Percentiles rank a stretch among this genome's conserved stretches.
phyloP scores from a whole-genome alignment of 2,329 filamentous ascomycete genomes.

The Fusarium torulosum region DNA sequence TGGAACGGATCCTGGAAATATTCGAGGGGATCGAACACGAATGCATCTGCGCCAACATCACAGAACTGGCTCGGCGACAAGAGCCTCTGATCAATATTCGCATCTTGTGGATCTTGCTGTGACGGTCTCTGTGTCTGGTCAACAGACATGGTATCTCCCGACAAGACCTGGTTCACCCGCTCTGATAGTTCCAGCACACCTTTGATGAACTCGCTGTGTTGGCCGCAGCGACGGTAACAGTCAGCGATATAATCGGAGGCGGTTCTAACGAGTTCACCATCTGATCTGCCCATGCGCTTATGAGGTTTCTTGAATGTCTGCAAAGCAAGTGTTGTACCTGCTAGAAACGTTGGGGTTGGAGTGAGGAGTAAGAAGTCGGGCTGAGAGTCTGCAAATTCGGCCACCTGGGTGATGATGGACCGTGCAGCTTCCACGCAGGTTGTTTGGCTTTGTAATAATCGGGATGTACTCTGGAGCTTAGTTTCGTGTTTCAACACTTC shows the following conservation, averaged over 20 bases:
- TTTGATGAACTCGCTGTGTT: conserved; percentile 33
- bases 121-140: conserved; percentile 17
- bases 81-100: not conserved
- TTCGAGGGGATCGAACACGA: conserved; percentile 33
- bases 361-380: conserved; percentile 34
- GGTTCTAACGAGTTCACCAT: conserved; percentile 37
- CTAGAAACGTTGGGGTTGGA: conserved; percentile 33
- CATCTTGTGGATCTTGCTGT: conserved; percentile 8
- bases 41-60: conserved; percentile 3
- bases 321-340: conserved; percentile 33
- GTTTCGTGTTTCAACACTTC: conserved; percentile 35
- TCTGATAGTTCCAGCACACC: conserved; percentile 30
- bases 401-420: conserved; percentile 37
- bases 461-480: conserved; percentile 23
- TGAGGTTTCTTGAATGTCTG: conserved; percentile 44
- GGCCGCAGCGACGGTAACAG: conserved; percentile 27
- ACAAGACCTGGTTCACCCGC: conserved; percentile 37
- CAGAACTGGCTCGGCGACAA: conserved; percentile 21
- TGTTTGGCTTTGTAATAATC: conserved; percentile 35
- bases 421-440: conserved; percentile 41
- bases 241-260: conserved; percentile 34
- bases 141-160: conserved; percentile 2
- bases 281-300: conserved; percentile 42
- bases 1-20: conserved; percentile 43
- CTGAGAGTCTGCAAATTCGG: conserved; percentile 37